These are phyloP conservation scores for Cantharellus anzutake DNA, from an alignment of 768 basidiomycete genomes.

Conservation along the genomic window DNA sequence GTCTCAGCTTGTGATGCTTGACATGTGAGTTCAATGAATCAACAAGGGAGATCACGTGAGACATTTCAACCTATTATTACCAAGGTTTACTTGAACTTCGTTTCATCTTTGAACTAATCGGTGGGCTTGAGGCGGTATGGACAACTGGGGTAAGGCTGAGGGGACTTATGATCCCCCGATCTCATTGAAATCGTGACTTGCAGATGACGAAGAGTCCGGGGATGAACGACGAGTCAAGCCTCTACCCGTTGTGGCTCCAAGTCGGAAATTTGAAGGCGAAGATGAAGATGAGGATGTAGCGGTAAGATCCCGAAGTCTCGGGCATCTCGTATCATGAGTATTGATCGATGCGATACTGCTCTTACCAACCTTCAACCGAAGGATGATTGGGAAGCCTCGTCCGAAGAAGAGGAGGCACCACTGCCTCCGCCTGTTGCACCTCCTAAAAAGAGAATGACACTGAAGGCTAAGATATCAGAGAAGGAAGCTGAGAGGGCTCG, in stretches of 20 bases:
- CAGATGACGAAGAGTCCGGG: conserved; percentile 20
- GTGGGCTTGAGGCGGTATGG: neutral
- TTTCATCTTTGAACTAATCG: neutral
- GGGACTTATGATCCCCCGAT: neutral
- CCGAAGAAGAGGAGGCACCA: conserved; percentile 44
- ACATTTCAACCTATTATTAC: neutral
- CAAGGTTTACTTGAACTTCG: neutral
- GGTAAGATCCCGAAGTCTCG: conserved; percentile 27
- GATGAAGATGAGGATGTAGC: conserved; percentile 75
- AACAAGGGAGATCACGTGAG: neutral
- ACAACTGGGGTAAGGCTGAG: neutral
- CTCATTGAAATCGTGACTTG: neutral
- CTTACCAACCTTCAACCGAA: conserved; percentile 16
- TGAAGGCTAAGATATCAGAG: conserved; percentile 84
- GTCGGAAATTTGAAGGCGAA: conserved; percentile 75
- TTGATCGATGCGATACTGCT: neutral
- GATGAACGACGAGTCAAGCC: conserved; percentile 17
- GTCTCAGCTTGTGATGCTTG: too few species aligned
- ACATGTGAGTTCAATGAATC: neutral
- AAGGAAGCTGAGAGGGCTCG: conserved; percentile 64
- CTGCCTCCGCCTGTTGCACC: conserved; percentile 35
- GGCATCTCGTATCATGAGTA: neutral
- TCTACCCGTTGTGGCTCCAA: conserved; percentile 16
- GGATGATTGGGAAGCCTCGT: conserved; percentile 93
- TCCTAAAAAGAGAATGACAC: conserved; percentile 78